Conservation (phyloP, 2,329 filamentous ascomycete genomes). For the Sphaerulina musiva region DNA sequence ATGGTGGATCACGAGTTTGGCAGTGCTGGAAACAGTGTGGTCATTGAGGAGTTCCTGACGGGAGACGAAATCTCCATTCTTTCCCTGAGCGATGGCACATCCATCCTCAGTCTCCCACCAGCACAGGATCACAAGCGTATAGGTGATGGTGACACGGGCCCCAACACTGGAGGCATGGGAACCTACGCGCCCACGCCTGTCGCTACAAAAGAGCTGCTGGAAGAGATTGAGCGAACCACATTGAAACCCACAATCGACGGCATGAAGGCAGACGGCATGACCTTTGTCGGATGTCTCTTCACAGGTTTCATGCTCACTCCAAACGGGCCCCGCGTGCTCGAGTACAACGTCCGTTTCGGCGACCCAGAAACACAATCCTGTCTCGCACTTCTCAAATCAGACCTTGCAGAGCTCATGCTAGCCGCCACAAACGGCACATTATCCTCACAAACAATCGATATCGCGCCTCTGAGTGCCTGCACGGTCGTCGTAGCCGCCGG, state of each 20-base stretch:
- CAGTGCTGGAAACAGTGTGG: constrained; percentile 77
- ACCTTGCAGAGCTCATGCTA: constrained; percentile 82
- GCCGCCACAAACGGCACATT: constrained; percentile 74
- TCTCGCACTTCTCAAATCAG: constrained; percentile 73
- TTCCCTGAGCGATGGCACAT: constrained; percentile 83
- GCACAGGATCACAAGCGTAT: constrained; percentile 97
- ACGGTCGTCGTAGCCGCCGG: constrained; percentile 92
- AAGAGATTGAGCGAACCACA: constrained; percentile 70
- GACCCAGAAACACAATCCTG: constrained; percentile 89
- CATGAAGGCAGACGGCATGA: constrained; percentile 69
- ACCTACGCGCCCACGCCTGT: constrained; percentile 72
- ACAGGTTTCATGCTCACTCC: constrained; percentile 91
- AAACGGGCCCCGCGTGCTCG: constrained; percentile 71
- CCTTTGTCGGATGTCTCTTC: constrained; percentile 70
- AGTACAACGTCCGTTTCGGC: constrained; percentile 91
- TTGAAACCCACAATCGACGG: constrained; percentile 85
- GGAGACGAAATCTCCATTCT: constrained; percentile 90
- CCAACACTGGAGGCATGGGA: constrained; percentile 96
- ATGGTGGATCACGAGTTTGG: constrained; percentile 89
- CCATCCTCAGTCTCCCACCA: constrained; percentile 74
- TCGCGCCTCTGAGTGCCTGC: constrained; percentile 59
- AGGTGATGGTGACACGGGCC: constrained; percentile 79
- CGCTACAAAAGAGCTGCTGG: constrained; percentile 57
- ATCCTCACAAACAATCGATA: constrained; percentile 39
- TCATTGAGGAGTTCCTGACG: constrained; percentile 88